A percentile compares a stretch with the other conserved stretches of the same genome.
These are phyloP conservation scores for Macrolepiota dolichaula DNA, from an alignment of 768 basidiomycete species.

Conservation along the genomic window DNA sequence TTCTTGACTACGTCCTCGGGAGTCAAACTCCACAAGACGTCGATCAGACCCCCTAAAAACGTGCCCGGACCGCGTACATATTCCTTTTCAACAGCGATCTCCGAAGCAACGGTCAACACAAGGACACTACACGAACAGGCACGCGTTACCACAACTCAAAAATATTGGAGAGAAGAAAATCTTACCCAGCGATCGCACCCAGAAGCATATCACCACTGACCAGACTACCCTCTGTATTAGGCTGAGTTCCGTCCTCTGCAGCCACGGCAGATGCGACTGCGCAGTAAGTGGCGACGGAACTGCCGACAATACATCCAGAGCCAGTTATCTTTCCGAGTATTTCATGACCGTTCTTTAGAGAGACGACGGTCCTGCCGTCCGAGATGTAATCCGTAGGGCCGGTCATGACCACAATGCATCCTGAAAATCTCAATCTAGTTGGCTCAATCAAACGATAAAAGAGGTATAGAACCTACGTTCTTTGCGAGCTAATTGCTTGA, in stretches of 20 bases:
- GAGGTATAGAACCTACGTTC: conserved; percentile 55
- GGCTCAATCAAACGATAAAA: background rate
- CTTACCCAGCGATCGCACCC: conserved; percentile 76
- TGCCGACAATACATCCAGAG: conserved; percentile 83
- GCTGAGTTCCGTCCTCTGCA: conserved; percentile 29
- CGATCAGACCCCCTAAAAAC: conserved; percentile 62
- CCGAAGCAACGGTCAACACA: conserved; percentile 59
- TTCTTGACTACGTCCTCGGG: conserved; percentile 27
- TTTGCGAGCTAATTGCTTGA: conserved; percentile 63
- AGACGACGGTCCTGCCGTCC: conserved; percentile 70
- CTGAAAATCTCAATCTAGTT: conserved; percentile 31
- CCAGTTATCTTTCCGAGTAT: conserved; percentile 83
- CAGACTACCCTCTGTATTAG: conserved; percentile 35
- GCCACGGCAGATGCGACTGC: conserved; percentile 44
- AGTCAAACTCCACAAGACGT: conserved; percentile 43
- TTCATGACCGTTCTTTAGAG: conserved; percentile 69
- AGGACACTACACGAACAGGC: conserved; percentile 38
- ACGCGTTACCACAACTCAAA: background rate
- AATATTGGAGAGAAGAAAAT: conserved; percentile 4
- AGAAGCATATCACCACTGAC: conserved; percentile 77
- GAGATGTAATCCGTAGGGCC: conserved; percentile 82
- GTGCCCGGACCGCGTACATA: conserved; percentile 61
- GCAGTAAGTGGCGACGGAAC: conserved; percentile 76
- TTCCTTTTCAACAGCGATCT: conserved; percentile 46
- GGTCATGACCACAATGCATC: conserved; percentile 78